Percentiles rank a stretch among this genome's conserved stretches.
These are phyloP conservation scores for Pestalotiopsis sp. DNA, from an alignment of 2,329 filamentous ascomycete genomes.

Conservation along the genomic window DNA sequence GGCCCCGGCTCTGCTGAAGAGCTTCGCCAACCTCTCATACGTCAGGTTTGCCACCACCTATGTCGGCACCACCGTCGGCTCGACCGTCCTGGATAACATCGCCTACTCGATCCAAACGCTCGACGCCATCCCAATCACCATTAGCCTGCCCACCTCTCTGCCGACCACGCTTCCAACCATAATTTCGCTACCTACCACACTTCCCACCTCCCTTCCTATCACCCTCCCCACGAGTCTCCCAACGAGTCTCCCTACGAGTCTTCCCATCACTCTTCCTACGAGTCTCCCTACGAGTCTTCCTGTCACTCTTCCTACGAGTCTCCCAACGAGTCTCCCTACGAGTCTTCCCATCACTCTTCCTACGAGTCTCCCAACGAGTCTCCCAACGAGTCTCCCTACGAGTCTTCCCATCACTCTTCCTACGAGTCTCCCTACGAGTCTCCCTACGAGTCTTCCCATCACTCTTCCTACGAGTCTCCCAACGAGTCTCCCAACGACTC, in stretches of 20 bases:
- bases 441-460: not conserved
- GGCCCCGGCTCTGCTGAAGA: not conserved
- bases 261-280: not conserved
- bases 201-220: not conserved
- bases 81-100: not conserved
- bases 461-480: not conserved
- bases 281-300: too few species aligned
- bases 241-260: not conserved
- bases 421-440: not conserved
- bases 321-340: not conserved
- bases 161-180: not conserved
- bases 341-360: not conserved
- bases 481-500: not conserved
- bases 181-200: not conserved
- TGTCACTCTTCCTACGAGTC: not conserved
- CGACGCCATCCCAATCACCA: not conserved
- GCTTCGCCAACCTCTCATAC: not conserved
- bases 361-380: not conserved
- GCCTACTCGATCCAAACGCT: not conserved
- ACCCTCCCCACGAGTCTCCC: not conserved
- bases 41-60: not conserved
- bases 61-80: not conserved
- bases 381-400: not conserved
- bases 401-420: not conserved
- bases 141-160: not conserved